Base-by-base conservation (phyloP, 2,329 filamentous ascomycete genomes). In the Hymenoscyphus linearis region DNA sequence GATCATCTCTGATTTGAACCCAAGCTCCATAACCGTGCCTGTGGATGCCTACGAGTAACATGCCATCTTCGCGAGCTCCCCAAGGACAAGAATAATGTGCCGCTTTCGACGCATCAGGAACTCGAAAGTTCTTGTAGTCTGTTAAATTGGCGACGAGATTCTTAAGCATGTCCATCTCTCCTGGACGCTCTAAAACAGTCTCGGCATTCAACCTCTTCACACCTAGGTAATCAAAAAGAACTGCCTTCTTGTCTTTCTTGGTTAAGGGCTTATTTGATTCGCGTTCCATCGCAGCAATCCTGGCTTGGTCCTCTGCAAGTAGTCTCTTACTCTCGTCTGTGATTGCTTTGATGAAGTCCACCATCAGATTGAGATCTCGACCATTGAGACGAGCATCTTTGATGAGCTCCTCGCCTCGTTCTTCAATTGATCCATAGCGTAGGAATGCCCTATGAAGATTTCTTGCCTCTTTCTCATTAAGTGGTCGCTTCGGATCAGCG, bases 231-330 rank as follows among this genome's bases (percentile, higher is more conserved):
- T 98, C 93, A 70, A 99, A 97, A 52, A 99, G 79, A 18, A 99
- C 91, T 0, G 95, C 95, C 76, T 99, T 99, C 75, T 91, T 91
- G 73, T 99, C 95, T 75, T 99, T 99, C 79, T 98, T 97, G 0
- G 93, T 96, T 59, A 96, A 77, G 2, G 86, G 82, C 73, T 95
- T 96, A 71, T 91, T 91, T 0, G 84, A 82, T 65, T 89, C 79
- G 25, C 80, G 85, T 74, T 95, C 90, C 68, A 87, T 74, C 14
- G 82, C 82, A 62, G 83, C 81, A 59, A 88, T 77, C 62, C 84
- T 80, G 35, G 81, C 80, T 54, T 82, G 78, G 64, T 96, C 91
- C 70, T 92, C 91, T 64, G 89, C 86, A 36, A 92, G 84, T 18
- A 96, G 82, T 62, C 85, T 85, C 25, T 87, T 86, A 64, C 84